Evolutionary conservation across 2,329 filamentous ascomycete genomes (phyloP).

Genomic region (Ambrosiella xylebori): DNA sequence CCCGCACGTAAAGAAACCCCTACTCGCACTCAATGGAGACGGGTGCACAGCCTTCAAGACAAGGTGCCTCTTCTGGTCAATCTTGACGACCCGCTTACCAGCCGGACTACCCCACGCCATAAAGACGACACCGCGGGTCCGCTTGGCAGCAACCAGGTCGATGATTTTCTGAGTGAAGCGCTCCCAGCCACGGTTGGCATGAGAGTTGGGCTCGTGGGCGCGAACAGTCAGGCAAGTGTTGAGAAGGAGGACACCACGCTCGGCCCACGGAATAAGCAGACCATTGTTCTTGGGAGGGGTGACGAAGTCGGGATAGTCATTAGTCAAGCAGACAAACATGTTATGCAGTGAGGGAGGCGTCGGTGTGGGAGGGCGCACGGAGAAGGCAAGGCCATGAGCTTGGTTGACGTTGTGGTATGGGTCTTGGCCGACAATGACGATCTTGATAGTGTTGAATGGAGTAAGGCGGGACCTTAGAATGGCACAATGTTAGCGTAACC

Average conservation of each 20-base stretch:
- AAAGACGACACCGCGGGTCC: constrained; percentile 74
- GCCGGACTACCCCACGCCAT: constrained; percentile 86
- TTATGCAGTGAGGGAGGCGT: constrained; percentile 84
- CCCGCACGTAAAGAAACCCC: constrained; percentile 68
- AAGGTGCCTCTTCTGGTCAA: constrained; percentile 58
- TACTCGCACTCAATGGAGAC: constrained; percentile 70
- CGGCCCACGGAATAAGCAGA: constrained; percentile 81
- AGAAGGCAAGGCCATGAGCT: constrained; percentile 92
- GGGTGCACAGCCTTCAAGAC: constrained; percentile 82
- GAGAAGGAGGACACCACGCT: constrained; percentile 78
- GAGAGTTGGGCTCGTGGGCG: constrained; percentile 72
- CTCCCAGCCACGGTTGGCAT: constrained; percentile 82
- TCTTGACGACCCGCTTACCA: constrained; percentile 55
- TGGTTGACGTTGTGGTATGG: constrained; percentile 94
- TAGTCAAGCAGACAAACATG: constrained; percentile 77
- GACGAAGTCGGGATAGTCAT: constrained; percentile 69
- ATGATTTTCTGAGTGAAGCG: constrained; percentile 81
- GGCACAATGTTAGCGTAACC: background rate
- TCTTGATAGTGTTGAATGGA: constrained; percentile 73
- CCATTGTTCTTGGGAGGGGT: constrained; percentile 63
- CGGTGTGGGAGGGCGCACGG: constrained; percentile 71
- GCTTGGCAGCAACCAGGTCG: constrained; percentile 62
- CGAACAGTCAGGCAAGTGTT: constrained; percentile 93
- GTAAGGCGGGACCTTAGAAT: constrained; percentile 71
- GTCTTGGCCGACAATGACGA: constrained; percentile 88